Conservation (phyloP, 2,329 filamentous ascomycete species). For the Aspergillus oerlinghausenensis region DNA sequence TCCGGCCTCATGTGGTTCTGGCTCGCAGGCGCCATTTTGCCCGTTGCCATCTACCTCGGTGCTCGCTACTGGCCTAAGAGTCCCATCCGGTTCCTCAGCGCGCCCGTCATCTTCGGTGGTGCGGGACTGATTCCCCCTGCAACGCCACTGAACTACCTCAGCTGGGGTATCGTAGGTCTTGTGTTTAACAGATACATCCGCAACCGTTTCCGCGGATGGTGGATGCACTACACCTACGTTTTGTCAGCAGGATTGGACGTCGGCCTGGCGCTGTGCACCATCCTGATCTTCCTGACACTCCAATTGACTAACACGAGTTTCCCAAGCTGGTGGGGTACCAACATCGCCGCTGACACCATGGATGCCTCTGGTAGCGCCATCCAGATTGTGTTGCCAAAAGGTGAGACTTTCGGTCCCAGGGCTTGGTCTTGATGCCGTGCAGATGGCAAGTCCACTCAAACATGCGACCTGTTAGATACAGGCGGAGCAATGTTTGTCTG, state of each 20-base stretch:
- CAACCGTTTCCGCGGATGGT: slow-evolving; percentile 65
- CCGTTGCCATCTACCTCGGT: slow-evolving; percentile 58
- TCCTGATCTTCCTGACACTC: slow-evolving; percentile 67
- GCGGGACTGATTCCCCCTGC: slow-evolving; percentile 62
- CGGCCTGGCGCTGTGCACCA: slow-evolving; percentile 61
- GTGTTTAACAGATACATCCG: slow-evolving; percentile 66
- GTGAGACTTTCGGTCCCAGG: slow-evolving; percentile 58
- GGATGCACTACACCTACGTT: slow-evolving; percentile 74
- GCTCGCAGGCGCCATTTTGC: slow-evolving; percentile 60
- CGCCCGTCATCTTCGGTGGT: slow-evolving; percentile 65
- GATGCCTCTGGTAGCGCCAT: slow-evolving; percentile 58
- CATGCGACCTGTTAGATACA: not conserved
- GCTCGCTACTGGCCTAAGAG: slow-evolving; percentile 60
- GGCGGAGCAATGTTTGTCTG: not conserved
- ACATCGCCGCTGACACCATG: slow-evolving; percentile 55
- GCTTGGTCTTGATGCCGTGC: slow-evolving; percentile 15
- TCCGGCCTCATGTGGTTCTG: slow-evolving; percentile 65
- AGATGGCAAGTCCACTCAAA: not conserved
- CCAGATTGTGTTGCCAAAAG: slow-evolving; percentile 49
- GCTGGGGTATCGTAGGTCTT: slow-evolving; percentile 64
- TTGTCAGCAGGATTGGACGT: slow-evolving; percentile 67
- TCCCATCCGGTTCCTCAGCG: slow-evolving; percentile 61
- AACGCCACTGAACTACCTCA: slow-evolving; percentile 65
- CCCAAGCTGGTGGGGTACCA: slow-evolving; percentile 67
- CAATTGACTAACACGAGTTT: slow-evolving; percentile 54